Base-by-base conservation (phyloP, 345 rosid genomes). In the Brassica carinata region DNA sequence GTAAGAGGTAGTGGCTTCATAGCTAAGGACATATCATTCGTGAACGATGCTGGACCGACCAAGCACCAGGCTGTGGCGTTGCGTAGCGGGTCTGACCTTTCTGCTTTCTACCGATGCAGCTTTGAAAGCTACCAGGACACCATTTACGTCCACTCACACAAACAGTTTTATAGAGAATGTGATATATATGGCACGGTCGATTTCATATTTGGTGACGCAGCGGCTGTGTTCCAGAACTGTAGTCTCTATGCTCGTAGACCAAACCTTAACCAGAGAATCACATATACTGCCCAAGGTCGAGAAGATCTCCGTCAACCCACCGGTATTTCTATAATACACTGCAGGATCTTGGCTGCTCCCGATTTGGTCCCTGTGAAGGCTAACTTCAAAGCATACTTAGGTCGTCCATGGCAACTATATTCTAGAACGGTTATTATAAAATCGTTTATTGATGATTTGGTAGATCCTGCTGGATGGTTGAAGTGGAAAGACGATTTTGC, bases 41-140 rank as follows among this genome's bases (percentile, higher is more conserved):
- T 88, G 82, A 94, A 94, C 82, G 71, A 87, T 9, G 97, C 98
- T 0, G 97, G 97, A 2, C 93, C 92, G 0, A 85, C 84, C 53
- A 94, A 89, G 75, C 95, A 89, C 88, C 98, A 94, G 65, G 98
- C 98, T 0, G 98, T 94, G 53, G 98, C 97, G 36, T 38, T 94
- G 0, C 81, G 97, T 13, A 84, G 92, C 7, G 82, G 91, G 6
- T 82, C 98, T 13, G 94, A 94, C 55, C 79, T 87, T 79, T 89
- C 97, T 0, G 96, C 92, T 10, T 94, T 89, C 71, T 92, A 88
- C 76, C 34, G 80, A 33, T 92, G 98, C 86, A 90, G 96, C 85
- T 91, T 94, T 55, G 87, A 91, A 2, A 92, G 81, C 31, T 92
- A 94, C 74, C 98, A 92, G 57, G 94, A 94, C 86, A 94, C 98